Evolutionary conservation across 2,329 filamentous ascomycete species (phyloP), one percentile per base, ranked within the genome.

Genomic region (Pyrenochaeta sp.): DNA sequence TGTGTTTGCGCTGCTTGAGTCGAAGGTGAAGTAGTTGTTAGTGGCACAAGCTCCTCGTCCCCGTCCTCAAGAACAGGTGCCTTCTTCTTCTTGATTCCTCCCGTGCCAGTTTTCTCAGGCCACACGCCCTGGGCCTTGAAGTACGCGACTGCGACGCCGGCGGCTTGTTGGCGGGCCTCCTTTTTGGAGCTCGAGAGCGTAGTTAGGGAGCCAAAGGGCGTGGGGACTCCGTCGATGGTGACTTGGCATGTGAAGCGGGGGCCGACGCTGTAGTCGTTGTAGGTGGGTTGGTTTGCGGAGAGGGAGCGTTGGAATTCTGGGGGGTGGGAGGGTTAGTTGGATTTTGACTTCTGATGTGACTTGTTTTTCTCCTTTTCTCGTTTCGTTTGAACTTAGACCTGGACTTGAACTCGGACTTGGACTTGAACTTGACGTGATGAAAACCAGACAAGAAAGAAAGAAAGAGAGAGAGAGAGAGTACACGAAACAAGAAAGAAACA

Each of bases 111-210:
- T 29, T 42, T 47, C 4, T 63, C 46, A 31, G 63, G 64, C 67
- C 69, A 71, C 7, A 47, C 44, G 6, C 67, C 70, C 3, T 61
- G 41, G 3, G 47, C 38, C 41, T 75, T 70, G 42, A 77, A 68
- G 63, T 74, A 69, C 18, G 68, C 51, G 13, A 77, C 61, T 3
- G 74, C 76, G 42, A 67, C 63, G 41, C 60, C 55, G 7, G 76
- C 74, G 14, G 75, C 73, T 37, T 68, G 61, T 24, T 68, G 65
- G 14, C 71, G 71, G 2, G 76, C 76, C 7, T 63, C 59, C 45
- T 73, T 71, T 41, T 78, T 78, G 21, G 53, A 68, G 4, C 57
- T 41, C 55, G 73, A 74, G 7, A 65, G 54, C 0, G 48, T 43
- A 3, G 50, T 48, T 7, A 55, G 52, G 17, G 62, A 64, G 45